Evolutionary conservation across 1,139 yeast species (phyloP).

Genomic region (Debaryomycetaceae sp.): DNA sequence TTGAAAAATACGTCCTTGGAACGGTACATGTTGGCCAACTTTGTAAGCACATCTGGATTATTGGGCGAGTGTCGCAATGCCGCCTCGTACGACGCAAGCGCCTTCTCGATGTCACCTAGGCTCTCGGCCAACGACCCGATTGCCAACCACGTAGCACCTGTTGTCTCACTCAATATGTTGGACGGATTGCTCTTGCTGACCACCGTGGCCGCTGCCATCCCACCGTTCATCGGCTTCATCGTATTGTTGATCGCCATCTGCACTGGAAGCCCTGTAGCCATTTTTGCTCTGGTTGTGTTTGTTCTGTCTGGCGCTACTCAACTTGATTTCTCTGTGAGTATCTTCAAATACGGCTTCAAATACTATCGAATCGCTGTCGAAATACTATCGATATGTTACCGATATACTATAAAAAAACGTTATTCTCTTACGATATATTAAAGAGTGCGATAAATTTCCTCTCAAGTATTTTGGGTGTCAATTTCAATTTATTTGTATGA

Average conservation of each 20-base stretch:
- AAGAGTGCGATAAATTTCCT: too few species aligned
- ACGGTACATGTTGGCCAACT: conserved; percentile 84
- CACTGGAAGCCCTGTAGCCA: conserved; percentile 18
- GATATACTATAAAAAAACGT: background rate
- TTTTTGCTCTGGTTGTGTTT: background rate
- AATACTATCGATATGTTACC: background rate
- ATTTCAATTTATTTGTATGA: too few species aligned
- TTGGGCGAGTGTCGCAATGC: conserved; percentile 85
- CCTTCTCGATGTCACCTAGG: conserved; percentile 85
- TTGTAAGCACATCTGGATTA: conserved; percentile 79
- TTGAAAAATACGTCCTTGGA: conserved; percentile 86
- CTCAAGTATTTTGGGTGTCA: too few species aligned
- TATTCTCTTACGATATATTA: too few species aligned
- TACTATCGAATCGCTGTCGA: background rate
- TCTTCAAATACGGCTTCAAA: background rate
- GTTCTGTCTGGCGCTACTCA: background rate
- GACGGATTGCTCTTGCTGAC: conserved; percentile 11
- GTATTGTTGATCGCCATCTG: conserved; percentile 14
- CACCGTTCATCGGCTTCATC: conserved; percentile 15
- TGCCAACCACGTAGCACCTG: conserved; percentile 91
- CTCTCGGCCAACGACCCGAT: conserved; percentile 89
- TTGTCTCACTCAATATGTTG: conserved; percentile 52
- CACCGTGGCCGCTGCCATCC: conserved; percentile 11
- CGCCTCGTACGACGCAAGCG: conserved; percentile 84
- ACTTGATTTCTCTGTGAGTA: too few species aligned